These are phyloP conservation scores for Suillus tomentosus DNA, from an alignment of 768 basidiomycete genomes.

Conservation along the genomic window DNA sequence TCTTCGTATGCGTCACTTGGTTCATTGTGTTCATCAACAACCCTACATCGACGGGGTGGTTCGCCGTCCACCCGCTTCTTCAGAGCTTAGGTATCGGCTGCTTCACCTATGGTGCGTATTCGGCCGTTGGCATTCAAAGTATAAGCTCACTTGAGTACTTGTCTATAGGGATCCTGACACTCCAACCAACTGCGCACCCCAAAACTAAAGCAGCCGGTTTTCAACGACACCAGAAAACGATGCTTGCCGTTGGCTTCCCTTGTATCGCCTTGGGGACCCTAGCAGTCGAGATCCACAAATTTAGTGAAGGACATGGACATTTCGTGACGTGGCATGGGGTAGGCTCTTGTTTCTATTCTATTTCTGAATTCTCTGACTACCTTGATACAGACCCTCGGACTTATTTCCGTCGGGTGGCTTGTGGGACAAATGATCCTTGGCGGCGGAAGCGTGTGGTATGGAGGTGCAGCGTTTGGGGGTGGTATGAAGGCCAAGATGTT, in stretches of 20 bases:
- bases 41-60: constrained; percentile 55
- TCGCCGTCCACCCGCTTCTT: constrained; percentile 65
- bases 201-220: constrained; percentile 68
- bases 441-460: constrained; percentile 77
- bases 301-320: constrained; percentile 49
- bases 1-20: constrained; percentile 48
- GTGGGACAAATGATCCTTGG: constrained; percentile 62
- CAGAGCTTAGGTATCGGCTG: constrained; percentile 57
- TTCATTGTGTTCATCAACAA: constrained; percentile 44
- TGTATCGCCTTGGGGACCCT: constrained; percentile 58
- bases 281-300: constrained; percentile 68
- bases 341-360: constrained; percentile 2
- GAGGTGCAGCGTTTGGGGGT: constrained; percentile 70
- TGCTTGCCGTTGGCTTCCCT: constrained; percentile 57
- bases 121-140: not conserved
- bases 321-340: constrained; percentile 80
- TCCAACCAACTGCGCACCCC: constrained; percentile 71
- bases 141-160: not conserved
- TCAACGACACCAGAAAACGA: constrained; percentile 65
- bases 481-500: constrained; percentile 67
- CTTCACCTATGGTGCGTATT: constrained; percentile 60
- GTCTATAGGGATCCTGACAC: constrained; percentile 64
- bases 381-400: constrained; percentile 55
- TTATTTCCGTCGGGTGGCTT: constrained; percentile 64
- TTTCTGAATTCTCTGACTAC: constrained; percentile 2